Base-by-base conservation (phyloP, 2,329 filamentous ascomycete genomes). In the Alternaria burnsii region DNA sequence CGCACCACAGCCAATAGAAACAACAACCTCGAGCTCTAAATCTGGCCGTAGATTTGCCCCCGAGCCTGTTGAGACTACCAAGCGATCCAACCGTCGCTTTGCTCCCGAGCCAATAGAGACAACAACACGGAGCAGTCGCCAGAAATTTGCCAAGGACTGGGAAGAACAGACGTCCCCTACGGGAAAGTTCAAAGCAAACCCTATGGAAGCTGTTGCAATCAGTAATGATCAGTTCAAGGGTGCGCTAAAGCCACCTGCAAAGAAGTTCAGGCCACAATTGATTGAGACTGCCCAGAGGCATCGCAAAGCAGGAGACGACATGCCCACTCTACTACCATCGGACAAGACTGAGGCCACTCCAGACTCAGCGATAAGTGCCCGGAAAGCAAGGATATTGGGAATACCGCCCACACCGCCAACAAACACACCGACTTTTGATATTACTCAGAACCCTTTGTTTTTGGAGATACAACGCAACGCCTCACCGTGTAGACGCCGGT, bases 211-310 rank as follows among this genome's bases (percentile, higher is more conserved):
- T 8, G 69, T 68, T 7, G 58, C 66, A 38, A 67, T 59, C 43
- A 69, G 54, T 53, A 75, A 68, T 59, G 64, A 69, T 14, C 58
- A 53, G 41, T 42, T 46, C 51, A 41, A 74, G 66, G 65, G 76
- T 46, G 50, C 66, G 53, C 72, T 71, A 43, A 53, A 43, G 20
- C 40, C 32, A 28, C 20, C 51, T 53, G 22, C 51, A 4, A 81
- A 83, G 42, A 85, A 79, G 61, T 97, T 96, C 76, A 86, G 89
- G 30, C 93, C 93, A 12, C 90, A 94, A 71, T 82, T 97, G 56
- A 89, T 97, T 63, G 92, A 94, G 78, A 94, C 91, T 3, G 90
- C 90, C 4, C 87, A 88, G 69, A 85, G 93, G 54, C 88, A 88
- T 34, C 87, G 90, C 64, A 88, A 88, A 71, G 86, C 86, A 16